A percentile compares a stretch with the other conserved stretches of the same genome.
Evolutionary conservation across 176 grass and related monocot species (phyloP).

Genomic region (Thalia dealbata): DNA sequence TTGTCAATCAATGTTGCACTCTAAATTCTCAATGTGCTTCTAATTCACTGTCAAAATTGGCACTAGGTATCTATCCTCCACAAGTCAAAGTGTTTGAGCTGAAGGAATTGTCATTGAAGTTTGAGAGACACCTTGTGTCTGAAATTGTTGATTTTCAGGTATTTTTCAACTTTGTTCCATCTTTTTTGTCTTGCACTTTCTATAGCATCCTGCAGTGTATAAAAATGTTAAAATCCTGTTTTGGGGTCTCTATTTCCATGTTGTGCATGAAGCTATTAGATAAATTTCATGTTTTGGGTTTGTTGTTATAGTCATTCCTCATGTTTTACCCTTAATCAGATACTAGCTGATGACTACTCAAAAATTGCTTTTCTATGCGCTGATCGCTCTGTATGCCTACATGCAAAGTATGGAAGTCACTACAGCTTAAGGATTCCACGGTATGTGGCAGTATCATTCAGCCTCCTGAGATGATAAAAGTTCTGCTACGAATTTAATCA

Average conservation of each 20-base stretch:
- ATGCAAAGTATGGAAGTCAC: conserved; percentile 90
- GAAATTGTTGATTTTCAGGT: conserved; percentile 94
- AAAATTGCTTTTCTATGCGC: conserved; percentile 85
- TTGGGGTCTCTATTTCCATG: neutral
- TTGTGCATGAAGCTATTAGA: neutral
- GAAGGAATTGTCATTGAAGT: conserved; percentile 82
- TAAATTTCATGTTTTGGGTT: neutral
- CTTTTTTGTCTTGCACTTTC: no score
- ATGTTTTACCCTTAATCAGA: conserved; percentile 22
- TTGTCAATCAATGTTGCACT: neutral
- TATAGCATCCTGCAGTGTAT: no score
- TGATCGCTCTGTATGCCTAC: conserved; percentile 79
- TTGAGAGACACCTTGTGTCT: conserved; percentile 81
- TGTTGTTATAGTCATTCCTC: neutral
- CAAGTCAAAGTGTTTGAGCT: conserved; percentile 90
- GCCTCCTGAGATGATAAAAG: neutral
- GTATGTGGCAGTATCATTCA: conserved; percentile 21
- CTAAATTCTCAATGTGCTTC: neutral
- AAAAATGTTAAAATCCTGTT: neutral
- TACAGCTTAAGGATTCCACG: conserved; percentile 93
- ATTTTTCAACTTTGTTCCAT: neutral
- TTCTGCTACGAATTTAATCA: neutral
- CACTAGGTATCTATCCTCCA: conserved; percentile 76
- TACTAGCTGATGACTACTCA: conserved; percentile 78
- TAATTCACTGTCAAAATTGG: conserved; percentile 6